Evolutionary conservation across 306 rosid species (phyloP).

Genomic region (Crataegus laevigata): DNA sequence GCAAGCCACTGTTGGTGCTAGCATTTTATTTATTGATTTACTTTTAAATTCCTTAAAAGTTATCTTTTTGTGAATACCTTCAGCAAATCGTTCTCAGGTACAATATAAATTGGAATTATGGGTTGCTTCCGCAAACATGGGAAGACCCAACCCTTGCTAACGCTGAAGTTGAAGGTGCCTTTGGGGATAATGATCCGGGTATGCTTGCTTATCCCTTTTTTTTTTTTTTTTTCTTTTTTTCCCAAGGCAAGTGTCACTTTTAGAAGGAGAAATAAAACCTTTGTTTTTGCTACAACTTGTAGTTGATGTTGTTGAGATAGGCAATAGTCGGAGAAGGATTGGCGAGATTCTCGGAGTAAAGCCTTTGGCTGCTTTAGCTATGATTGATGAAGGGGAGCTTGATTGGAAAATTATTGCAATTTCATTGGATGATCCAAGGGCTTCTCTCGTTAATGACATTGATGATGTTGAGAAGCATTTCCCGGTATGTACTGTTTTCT

Average conservation of each 20-base stretch:
- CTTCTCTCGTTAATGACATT: constrained; percentile 71
- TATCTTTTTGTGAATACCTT: not conserved
- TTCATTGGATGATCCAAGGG: constrained; percentile 88
- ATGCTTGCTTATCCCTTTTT: not conserved
- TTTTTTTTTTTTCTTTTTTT: not conserved
- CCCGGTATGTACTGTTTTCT: constrained; percentile 46
- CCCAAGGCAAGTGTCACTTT: not conserved
- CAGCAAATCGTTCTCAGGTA: constrained; percentile 33
- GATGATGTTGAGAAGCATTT: constrained; percentile 91
- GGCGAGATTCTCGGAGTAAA: constrained; percentile 78
- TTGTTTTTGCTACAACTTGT: constrained; percentile 16
- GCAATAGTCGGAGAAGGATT: constrained; percentile 53
- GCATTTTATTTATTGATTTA: not conserved
- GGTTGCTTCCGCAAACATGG: constrained; percentile 96
- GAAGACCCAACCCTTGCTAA: constrained; percentile 87
- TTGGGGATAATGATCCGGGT: constrained; percentile 96
- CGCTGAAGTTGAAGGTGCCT: constrained; percentile 83
- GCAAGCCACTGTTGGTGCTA: not conserved
- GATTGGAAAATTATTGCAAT: constrained; percentile 98
- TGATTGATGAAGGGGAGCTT: constrained; percentile 99
- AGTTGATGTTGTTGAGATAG: constrained; percentile 95
- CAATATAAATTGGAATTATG: constrained; percentile 89
- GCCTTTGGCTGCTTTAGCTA: constrained; percentile 92
- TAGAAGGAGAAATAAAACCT: not conserved
- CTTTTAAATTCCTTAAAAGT: not conserved